A percentile compares a stretch with the other conserved stretches of the same genome.
Evolutionary conservation across 2,329 filamentous ascomycete genomes (phyloP).

Genomic region (Botrytis deweyae): DNA sequence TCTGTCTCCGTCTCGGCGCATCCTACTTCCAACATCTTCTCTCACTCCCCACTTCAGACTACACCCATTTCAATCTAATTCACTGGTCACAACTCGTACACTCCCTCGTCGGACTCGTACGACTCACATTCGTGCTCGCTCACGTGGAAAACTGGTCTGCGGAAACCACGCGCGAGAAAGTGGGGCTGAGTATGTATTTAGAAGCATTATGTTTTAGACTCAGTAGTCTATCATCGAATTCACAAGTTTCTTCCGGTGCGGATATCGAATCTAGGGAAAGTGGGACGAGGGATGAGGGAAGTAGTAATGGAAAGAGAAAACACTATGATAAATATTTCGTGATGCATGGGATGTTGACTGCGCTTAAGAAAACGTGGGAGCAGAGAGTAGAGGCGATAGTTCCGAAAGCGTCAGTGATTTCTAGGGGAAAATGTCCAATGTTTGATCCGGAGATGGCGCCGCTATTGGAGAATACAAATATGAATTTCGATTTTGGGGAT

Average conservation of each 20-base stretch:
- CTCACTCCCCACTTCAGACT: conserved; percentile 30
- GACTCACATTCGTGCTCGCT: conserved; percentile 37
- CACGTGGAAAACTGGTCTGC: conserved; percentile 31
- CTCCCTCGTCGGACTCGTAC: conserved; percentile 28
- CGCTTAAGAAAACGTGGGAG: conserved; percentile 15
- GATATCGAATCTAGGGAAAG: not conserved
- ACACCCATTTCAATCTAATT: conserved; percentile 27
- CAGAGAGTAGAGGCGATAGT: not conserved
- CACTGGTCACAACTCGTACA: conserved; percentile 32
- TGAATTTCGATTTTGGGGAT: conserved; percentile 27
- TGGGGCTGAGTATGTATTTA: conserved; percentile 36
- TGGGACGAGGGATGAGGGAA: not conserved
- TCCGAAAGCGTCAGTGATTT: not conserved
- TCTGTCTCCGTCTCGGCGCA: conserved; percentile 22
- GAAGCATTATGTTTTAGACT: conserved; percentile 36
- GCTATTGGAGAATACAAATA: not conserved
- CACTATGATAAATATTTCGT: conserved; percentile 4
- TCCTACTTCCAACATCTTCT: conserved; percentile 35
- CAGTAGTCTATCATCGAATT: conserved; percentile 23
- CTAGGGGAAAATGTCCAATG: conserved; percentile 13
- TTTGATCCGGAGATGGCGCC: not conserved
- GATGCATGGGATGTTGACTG: not conserved
- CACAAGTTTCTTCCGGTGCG: not conserved
- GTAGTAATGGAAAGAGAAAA: not conserved
- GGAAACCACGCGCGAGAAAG: conserved; percentile 28